A percentile compares a stretch with the other conserved stretches of the same genome.
phyloP scores from a whole-genome alignment of 2,329 filamentous ascomycete species.

The Cryphonectria nitschkei region DNA sequence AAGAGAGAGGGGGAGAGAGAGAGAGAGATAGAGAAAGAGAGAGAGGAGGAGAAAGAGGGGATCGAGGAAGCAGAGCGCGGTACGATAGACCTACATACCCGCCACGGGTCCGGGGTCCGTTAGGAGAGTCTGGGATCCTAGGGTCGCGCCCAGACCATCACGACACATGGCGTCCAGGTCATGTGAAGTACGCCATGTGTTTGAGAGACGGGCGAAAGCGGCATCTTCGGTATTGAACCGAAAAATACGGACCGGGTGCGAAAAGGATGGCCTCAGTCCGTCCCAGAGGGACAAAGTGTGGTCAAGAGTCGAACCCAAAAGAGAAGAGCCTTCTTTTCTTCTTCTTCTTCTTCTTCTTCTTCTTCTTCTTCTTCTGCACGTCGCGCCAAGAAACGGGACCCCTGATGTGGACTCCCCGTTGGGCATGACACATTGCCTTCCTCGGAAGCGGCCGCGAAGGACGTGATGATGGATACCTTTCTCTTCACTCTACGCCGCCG shows the following conservation, averaged over 20 bases:
- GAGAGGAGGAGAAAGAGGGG: not conserved
- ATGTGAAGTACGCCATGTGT: constrained; percentile 16
- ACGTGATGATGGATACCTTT: constrained; percentile 2
- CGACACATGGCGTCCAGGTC: constrained; percentile 17
- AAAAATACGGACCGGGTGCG: not conserved
- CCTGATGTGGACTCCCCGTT: not conserved
- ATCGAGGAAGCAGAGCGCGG: constrained; percentile 1
- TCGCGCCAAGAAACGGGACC: not conserved
- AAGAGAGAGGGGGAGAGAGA: not conserved
- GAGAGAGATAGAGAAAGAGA: not conserved
- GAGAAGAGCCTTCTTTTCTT: constrained; percentile 22
- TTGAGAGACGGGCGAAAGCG: not conserved
- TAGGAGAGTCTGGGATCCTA: constrained; percentile 14
- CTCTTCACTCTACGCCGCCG: not conserved
- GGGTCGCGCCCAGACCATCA: constrained; percentile 10
- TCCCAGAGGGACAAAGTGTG: constrained; percentile 22
- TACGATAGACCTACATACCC: constrained; percentile 1
- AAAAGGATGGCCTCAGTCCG: not conserved
- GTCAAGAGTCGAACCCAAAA: constrained; percentile 32
- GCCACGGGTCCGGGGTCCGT: constrained; percentile 11
- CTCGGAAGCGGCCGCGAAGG: not conserved
- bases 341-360: not conserved
- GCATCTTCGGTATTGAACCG: not conserved
- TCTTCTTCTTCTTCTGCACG: no score
- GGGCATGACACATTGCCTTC: not conserved